phyloP scores from a whole-genome alignment of 306 rosid species.

The Ziziphus jujuba region DNA sequence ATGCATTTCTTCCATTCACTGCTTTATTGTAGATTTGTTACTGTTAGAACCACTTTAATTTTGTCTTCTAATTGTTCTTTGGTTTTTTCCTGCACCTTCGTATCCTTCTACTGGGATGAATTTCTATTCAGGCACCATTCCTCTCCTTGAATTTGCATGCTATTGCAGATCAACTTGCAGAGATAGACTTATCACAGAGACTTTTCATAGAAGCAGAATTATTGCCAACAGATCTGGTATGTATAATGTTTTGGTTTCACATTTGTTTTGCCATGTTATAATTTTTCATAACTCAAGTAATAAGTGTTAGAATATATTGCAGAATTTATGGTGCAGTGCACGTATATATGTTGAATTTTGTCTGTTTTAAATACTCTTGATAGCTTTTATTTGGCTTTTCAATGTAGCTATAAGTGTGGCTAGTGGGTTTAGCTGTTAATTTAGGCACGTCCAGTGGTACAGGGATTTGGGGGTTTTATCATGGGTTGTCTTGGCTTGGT shows the following conservation, averaged over 20 bases:
- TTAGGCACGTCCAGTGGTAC: no score
- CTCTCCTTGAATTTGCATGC: slow-evolving; percentile 75
- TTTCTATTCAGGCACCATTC: slow-evolving; percentile 61
- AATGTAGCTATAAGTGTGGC: no score
- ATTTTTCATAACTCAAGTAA: no score
- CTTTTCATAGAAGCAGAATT: slow-evolving; percentile 74
- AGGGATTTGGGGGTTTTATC: no score
- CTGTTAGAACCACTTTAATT: background rate
- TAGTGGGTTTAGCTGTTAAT: no score
- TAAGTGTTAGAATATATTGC: no score
- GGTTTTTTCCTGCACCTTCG: background rate
- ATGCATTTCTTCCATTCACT: background rate
- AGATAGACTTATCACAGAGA: slow-evolving; percentile 67
- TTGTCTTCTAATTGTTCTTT: background rate
- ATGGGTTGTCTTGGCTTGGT: no score
- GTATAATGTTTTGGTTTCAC: slow-evolving; percentile 27
- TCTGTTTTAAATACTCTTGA: no score
- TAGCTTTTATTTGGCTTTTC: no score
- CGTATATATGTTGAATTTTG: no score
- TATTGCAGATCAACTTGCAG: slow-evolving; percentile 64
- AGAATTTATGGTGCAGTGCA: no score
- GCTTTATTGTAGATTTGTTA: no score
- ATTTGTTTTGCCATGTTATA: slow-evolving; percentile 4
- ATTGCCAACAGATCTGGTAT: slow-evolving; percentile 71
- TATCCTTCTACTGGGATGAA: slow-evolving; percentile 9